Base-by-base conservation (phyloP, 2,329 filamentous ascomycete species). In the Achaetomium macrosporum region DNA sequence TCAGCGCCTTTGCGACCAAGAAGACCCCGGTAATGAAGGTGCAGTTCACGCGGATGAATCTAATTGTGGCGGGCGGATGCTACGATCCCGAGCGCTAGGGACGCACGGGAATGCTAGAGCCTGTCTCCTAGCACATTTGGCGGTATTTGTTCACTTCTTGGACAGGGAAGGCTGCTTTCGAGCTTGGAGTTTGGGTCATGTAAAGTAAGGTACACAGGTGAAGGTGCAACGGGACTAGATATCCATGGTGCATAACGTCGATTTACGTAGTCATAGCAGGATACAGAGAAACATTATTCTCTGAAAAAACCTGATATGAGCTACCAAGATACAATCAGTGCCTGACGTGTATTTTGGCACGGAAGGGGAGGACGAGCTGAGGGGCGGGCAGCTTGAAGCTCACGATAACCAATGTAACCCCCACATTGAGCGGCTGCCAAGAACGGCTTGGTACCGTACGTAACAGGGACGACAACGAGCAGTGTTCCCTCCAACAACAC, bases 1-100 rank as follows among this genome's bases (percentile, higher is more conserved):
- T 99, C 71, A 90, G 84, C 59, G 91, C 89, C 1, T 97, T 96
- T 66, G 85, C 90, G 0, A 97, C 93, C 4, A 99, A 99, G 79
- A 96, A 95, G 73, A 92, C 87, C 15, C 91, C 92, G 0, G 88
- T 97, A 11, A 88, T 95, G 70, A 93, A 92, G 71, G 91, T 95
- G 50, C 83, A 87, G 64, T 96, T 96, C 64, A 97, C 93, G 3
- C 78, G 90, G 56, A 96, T 96, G 89, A 99, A 99, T 67, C 71
- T 97, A 59, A 86, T 96, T 12, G 76, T 97, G 56, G 90, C 90
- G 19, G 90, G 88, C 43, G 90, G 91, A 20, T 84, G 81, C 63
- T 85, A 82, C 62, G 77, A 82, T 48, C 76, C 79, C 5, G 61
- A 62, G 54, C 59, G 60, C 33, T 63, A 59, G 54, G 50, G 41